A percentile compares a stretch with the other conserved stretches of the same genome.
These are phyloP conservation scores for Cladosporium sphaerospermum DNA, from an alignment of 2,329 filamentous ascomycete genomes.

Conservation along the genomic window DNA sequence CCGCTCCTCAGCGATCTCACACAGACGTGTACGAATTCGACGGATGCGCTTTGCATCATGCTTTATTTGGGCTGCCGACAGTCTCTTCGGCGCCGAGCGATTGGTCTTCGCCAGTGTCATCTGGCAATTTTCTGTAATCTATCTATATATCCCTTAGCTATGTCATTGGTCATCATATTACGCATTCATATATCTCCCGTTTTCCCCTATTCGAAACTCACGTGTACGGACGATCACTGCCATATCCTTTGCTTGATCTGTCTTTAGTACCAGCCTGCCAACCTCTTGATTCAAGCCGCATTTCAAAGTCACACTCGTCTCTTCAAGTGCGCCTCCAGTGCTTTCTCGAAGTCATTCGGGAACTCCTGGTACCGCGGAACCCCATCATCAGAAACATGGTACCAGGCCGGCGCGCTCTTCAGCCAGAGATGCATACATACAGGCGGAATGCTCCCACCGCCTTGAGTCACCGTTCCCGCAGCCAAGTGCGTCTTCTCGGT, in stretches of 20 bases:
- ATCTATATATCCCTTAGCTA: neutral
- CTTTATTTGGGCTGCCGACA: neutral
- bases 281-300: neutral
- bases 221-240: no score
- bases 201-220: no score
- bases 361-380: conserved; percentile 15
- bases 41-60: conserved; percentile 3
- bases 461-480: conserved; percentile 12
- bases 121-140: conserved; percentile 1
- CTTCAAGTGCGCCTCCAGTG: neutral
- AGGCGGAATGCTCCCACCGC: conserved; percentile 3
- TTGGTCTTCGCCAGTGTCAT: neutral
- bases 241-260: no score
- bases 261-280: no score
- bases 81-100: neutral
- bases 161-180: no score
- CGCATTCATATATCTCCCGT: no score
- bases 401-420: conserved; percentile 14
- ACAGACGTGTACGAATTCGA: neutral
- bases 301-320: neutral
- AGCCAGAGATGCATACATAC: conserved; percentile 16
- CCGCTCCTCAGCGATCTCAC: neutral
- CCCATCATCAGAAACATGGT: conserved; percentile 15
- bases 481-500: conserved; percentile 17
- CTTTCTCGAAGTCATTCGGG: conserved; percentile 12